Percentiles rank a stretch among this genome's conserved stretches.
Evolutionary conservation across 2,329 filamentous ascomycete genomes (phyloP).

Genomic region (Aspergillus ustus): DNA sequence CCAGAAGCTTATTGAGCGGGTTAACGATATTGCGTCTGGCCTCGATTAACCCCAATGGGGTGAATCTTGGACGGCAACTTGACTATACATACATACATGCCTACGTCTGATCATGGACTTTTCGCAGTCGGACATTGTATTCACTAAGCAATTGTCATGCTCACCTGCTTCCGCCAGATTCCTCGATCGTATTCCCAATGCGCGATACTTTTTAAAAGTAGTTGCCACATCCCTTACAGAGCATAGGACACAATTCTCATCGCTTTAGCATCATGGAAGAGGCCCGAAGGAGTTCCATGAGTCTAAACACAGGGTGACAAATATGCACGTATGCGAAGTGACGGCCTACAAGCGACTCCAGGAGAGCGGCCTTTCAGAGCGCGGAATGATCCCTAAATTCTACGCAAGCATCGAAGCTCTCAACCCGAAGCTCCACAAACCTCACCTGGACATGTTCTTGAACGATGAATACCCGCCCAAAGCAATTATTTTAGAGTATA

Average conservation of each 20-base stretch:
- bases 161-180: not conserved
- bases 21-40: no score
- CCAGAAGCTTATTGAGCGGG: no score
- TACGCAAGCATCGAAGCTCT: slow-evolving; percentile 16
- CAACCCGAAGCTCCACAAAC: slow-evolving; percentile 15
- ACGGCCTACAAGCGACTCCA: slow-evolving; percentile 18
- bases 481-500: slow-evolving; percentile 26
- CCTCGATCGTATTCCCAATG: not conserved
- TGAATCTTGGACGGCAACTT: no score
- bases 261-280: slow-evolving; percentile 17
- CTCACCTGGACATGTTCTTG: slow-evolving; percentile 17
- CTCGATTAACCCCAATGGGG: no score
- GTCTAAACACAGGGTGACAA: slow-evolving; percentile 6
- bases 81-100: no score
- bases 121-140: not conserved
- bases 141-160: not conserved
- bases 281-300: slow-evolving; percentile 15
- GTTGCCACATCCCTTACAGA: not conserved
- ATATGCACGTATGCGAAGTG: slow-evolving; percentile 15
- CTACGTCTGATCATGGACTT: not conserved
- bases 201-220: not conserved
- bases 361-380: slow-evolving; percentile 12
- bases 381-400: slow-evolving; percentile 16
- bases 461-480: slow-evolving; percentile 23
- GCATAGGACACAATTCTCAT: not conserved